Evolutionary conservation across 148 eudicot genomes (phyloP).

Genomic region (Drosera capensis): DNA sequence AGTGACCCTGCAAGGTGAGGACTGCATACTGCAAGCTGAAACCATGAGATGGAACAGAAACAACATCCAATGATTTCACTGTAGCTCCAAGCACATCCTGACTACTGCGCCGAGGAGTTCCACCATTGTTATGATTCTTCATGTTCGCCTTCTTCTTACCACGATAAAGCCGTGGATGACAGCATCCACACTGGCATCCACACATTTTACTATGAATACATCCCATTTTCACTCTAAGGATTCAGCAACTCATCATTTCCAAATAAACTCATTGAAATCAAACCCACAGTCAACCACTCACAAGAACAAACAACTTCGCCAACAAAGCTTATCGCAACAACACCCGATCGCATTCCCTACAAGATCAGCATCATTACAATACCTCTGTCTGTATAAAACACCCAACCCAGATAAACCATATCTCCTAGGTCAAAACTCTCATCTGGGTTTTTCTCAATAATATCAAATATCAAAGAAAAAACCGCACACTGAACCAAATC

Average conservation of each 20-base stretch:
- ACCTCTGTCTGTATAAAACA: neutral
- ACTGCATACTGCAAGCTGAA: constrained; percentile 54
- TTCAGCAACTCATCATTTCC: neutral
- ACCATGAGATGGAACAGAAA: constrained; percentile 54
- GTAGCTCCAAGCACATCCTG: constrained; percentile 19
- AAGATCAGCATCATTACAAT: constrained; percentile 1
- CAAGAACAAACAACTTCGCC: neutral
- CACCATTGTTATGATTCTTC: constrained; percentile 16
- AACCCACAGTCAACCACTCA: neutral
- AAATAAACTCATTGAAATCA: neutral
- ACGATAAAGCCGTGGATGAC: too few species aligned
- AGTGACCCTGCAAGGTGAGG: constrained; percentile 57
- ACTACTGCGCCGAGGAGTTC: constrained; percentile 12
- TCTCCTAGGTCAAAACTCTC: neutral
- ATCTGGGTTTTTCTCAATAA: neutral
- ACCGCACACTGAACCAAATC: neutral
- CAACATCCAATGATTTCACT: constrained; percentile 27
- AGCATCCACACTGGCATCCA: constrained; percentile 14
- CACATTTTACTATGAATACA: constrained; percentile 76
- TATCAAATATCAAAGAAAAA: neutral
- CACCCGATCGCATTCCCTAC: neutral
- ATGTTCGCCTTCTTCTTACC: constrained; percentile 10
- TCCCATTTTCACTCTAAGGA: constrained; percentile 37
- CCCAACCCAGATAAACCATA: neutral
- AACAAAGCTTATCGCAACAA: neutral